These are phyloP conservation scores for Celoporthe dispersa DNA, from an alignment of 2,329 filamentous ascomycete species.

Conservation along the genomic window DNA sequence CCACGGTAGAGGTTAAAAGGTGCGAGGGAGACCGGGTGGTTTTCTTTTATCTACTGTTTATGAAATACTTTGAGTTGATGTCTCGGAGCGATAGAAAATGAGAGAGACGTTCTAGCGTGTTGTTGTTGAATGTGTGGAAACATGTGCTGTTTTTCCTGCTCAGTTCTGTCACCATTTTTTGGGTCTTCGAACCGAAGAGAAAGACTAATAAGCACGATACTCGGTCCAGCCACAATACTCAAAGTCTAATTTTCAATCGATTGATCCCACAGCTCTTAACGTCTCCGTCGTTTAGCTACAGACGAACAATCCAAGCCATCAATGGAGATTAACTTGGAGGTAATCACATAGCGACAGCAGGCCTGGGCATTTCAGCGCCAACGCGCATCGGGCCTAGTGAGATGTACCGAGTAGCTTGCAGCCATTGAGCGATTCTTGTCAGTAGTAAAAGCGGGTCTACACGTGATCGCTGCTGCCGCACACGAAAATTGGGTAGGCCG, in stretches of 20 bases:
- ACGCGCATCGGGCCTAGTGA: not conserved
- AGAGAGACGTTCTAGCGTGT: not conserved
- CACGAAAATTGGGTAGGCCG: constrained; percentile 19
- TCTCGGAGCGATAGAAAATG: not conserved
- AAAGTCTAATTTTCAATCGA: not conserved
- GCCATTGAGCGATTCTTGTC: not conserved
- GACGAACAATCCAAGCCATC: not conserved
- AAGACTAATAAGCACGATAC: not conserved
- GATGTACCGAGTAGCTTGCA: not conserved
- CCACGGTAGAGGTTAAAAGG: not conserved
- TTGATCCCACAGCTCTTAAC: not conserved
- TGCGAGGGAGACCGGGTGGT: not conserved
- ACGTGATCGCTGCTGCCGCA: constrained; percentile 18
- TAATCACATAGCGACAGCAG: not conserved
- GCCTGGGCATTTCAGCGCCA: not conserved
- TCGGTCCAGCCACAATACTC: not conserved
- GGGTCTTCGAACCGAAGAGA: not conserved
- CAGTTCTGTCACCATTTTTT: not conserved
- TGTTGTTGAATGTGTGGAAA: not conserved
- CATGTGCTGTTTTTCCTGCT: not conserved
- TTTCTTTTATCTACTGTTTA: not conserved
- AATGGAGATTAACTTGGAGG: not conserved
- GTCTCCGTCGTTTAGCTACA: not conserved
- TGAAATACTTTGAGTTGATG: not conserved
- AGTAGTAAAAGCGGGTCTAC: constrained; percentile 7